These are phyloP conservation scores for Nemania sp. DNA, from an alignment of 2,329 filamentous ascomycete genomes.

Conservation along the genomic window DNA sequence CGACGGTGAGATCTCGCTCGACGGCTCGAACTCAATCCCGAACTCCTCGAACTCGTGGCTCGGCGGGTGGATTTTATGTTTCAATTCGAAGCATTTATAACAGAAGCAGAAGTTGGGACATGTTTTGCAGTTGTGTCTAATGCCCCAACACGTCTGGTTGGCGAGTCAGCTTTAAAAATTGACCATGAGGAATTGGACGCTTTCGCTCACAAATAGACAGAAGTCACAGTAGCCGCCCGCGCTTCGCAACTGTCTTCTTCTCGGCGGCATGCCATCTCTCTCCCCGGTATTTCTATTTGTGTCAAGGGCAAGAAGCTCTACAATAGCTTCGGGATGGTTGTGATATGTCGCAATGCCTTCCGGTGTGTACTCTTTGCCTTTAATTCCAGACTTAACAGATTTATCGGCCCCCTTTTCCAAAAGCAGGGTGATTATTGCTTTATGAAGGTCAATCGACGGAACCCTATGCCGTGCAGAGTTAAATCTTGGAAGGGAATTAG, in stretches of 20 bases:
- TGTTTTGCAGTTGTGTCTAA: neutral
- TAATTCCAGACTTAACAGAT: neutral
- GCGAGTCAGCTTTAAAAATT: neutral
- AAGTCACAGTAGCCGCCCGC: neutral
- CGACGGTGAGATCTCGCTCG: no score
- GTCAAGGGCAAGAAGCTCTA: neutral
- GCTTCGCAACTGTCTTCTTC: neutral
- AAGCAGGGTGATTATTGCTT: neutral
- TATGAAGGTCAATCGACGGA: neutral
- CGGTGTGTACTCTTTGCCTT: neutral
- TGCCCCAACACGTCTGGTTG: neutral
- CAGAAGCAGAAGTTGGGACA: constrained; percentile 23
- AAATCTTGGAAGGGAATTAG: no score
- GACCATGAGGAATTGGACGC: no score
- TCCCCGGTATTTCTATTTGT: neutral
- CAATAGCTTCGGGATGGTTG: neutral
- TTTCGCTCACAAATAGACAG: neutral
- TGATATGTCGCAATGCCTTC: constrained; percentile 4
- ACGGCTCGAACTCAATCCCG: neutral
- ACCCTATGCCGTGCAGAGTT: no score
- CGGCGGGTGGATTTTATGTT: constrained; percentile 14
- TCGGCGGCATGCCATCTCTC: neutral
- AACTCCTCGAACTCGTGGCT: constrained; percentile 4
- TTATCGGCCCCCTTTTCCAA: neutral
- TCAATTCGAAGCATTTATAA: constrained; percentile 28